Evolutionary conservation across 202 grass and related monocot species (phyloP), one percentile per base, ranked within the genome.

Genomic region (Alloteropsis angusta): DNA sequence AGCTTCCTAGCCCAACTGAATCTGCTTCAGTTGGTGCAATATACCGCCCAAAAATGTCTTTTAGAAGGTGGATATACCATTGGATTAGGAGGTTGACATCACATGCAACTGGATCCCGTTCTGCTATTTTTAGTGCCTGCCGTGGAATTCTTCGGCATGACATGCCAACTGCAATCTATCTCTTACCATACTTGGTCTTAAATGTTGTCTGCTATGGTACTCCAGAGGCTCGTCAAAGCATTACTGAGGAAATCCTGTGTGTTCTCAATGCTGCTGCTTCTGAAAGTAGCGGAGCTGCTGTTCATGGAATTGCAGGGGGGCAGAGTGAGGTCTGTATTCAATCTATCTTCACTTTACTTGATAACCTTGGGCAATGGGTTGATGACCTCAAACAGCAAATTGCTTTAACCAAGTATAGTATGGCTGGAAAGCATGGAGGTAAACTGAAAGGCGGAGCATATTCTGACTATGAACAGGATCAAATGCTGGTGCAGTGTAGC

Each of bases 341-440:
- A 86, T 91, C 89, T 52, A 88, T 97, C 71, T 98, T 98, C 70
- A 98, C 95, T 76, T 85, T 98, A 60, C 95, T 98, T 49, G 95
- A 98, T 88, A 94, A 98, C 83, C 91, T 98, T 57, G 95, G 89
- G 47, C 91, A 98, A 69, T 94, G 95, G 95, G 95, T 98, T 80
- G 95, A 94, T 87, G 95, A 98, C 81, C 81, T 98, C 60, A 98
- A 89, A 80, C 95, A 97, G 71, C 81, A 94, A 78, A 94, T 92
- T 84, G 87, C 87, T 83, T 84, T 98, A 35, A 90, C 89, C 65
- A 91, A 94, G 63, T 80, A 83, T 85, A 76, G 63, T 72, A 68
- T 63, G 64, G 80, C 71, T 79, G 74, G 85, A 74, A 93, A 55
- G 55, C 65, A 85, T 81, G 75, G 62, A 58, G 75, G 71, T 67